These are phyloP conservation scores for Hapsidospora chrysogenum DNA, from an alignment of 495 filamentous ascomycete species.

Conservation along the genomic window DNA sequence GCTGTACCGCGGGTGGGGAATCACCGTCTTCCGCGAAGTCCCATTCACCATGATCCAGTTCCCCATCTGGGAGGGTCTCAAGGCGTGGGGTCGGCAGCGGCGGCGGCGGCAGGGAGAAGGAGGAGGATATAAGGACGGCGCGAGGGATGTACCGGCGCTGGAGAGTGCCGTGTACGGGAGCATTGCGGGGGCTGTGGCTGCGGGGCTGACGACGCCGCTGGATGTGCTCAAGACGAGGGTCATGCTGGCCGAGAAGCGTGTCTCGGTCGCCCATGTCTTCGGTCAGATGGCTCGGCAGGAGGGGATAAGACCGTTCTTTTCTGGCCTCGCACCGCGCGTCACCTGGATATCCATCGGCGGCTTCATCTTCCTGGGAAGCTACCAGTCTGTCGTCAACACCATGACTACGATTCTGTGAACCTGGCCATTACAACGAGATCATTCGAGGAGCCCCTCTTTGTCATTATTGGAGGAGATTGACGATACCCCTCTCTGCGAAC, in stretches of 20 bases:
- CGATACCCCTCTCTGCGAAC: no score
- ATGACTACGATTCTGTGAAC: no score
- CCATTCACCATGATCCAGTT: slow-evolving; percentile 96
- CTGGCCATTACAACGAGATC: no score
- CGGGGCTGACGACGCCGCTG: slow-evolving; percentile 77
- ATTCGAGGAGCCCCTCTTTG: no score
- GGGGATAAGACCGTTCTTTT: slow-evolving; percentile 67
- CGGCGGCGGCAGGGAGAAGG: no score
- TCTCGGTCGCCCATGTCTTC: slow-evolving; percentile 41
- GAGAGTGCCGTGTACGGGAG: slow-evolving; percentile 83
- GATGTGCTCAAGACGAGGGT: slow-evolving; percentile 95
- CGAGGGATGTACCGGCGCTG: slow-evolving; percentile 39
- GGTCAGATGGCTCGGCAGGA: slow-evolving; percentile 48
- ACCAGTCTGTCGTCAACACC: slow-evolving; percentile 74
- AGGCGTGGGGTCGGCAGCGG: slow-evolving; percentile 31
- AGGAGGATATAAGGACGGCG: slow-evolving; percentile 31
- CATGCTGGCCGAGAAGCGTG: slow-evolving; percentile 60
- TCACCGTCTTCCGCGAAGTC: slow-evolving; percentile 90
- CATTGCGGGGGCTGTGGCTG: slow-evolving; percentile 68
- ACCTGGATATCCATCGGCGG: slow-evolving; percentile 92
- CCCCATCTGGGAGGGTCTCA: slow-evolving; percentile 90
- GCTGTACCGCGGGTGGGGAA: slow-evolving; percentile 75
- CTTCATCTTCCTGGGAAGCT: slow-evolving; percentile 89
- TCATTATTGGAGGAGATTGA: no score
- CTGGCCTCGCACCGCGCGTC: slow-evolving; percentile 73